Base-by-base conservation (phyloP, 1,139 yeast species). In the Kodamaea arcana region DNA sequence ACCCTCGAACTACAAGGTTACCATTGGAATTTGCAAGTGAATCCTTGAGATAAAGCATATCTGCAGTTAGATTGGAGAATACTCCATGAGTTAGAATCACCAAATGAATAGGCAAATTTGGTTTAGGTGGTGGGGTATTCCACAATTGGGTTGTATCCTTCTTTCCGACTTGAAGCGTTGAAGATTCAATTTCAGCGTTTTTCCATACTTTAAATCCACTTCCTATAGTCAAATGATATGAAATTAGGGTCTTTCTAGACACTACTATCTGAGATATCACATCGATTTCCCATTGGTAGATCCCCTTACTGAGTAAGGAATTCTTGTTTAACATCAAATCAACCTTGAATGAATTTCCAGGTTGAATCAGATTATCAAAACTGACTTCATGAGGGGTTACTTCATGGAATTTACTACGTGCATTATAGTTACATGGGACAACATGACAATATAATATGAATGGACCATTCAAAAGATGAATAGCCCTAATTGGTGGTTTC, bases 331-430 rank as follows among this genome's bases (percentile, higher is more conserved):
- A 45, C 44, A 40, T 26, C 21, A 78, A 52, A 41, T 64, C 66
- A 2, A 73, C 71, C 40, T 71, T 72, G 47, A 77, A 78, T 2
- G 73, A 60, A 41, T 74, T 77, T 10, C 85, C 87, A 1, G 95
- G 87, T 37, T 75, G 77, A 23, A 86, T 57, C 35, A 59, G 61
- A 43, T 69, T 67, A 32, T 63, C 54, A 44, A 58, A 62, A 30
- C 54, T 58, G 9, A 69, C 60, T 42, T 69, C 74, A 26, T 54
- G 43, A 33, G 51, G 54, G 8, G 38, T 31, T 25, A 58, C 44
- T 2, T 50, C 58, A 1, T 38, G 42, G 36, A 62, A 60, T 33
- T 46, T 41, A 33, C 54, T 45, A 17, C 56, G 62, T 36, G 58
- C 59, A 33, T 65, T 49, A 47, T 70, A 79, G 41, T 73, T 69